Evolutionary conservation across 345 rosid species (phyloP), one percentile per base, ranked within the genome.

Genomic region (Lagerstroemia speciosa): DNA sequence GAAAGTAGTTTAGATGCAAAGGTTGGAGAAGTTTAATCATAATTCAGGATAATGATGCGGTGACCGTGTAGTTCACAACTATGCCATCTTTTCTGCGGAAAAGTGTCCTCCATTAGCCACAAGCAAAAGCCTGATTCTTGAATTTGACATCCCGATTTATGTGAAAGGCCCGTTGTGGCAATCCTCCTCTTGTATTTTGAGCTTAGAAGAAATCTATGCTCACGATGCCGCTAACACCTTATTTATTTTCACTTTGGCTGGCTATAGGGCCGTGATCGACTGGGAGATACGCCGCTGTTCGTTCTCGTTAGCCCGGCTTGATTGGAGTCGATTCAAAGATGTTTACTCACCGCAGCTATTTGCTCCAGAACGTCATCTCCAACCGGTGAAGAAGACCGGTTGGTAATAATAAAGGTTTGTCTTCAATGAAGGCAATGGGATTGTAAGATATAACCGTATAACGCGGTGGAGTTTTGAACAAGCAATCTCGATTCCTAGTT

Each of bases 271-370:
- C 85, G 87, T 72, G 90, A 91, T 20, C 84, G 84, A 43, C 73
- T 94, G 69, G 96, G 92, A 66, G 89, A 83, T 69, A 86, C 79
- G 8, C 92, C 98, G 5, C 76, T 89, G 17, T 94, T 88, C 71
- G 95, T 94, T 72, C 97, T 91, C 27, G 79, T 91, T 53, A 83
- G 79, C 72, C 78, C 85, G 26, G 65, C 79, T 36, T 83, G 79
- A 80, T 64, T 19, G 53, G n/a, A 60, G 40, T 65, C 40, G 8
- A 27, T 58, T 5, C 32, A 9, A 33, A 30, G 65, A 31, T 62
- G 20, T 6, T 20, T 2, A 16, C 19, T 58, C 12, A 7, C 63
- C 17, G 14, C 34, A 12, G 63, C 34, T 27, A 34, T 29, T 27
- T 65, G 67, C 67, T n/a, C 46, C 38, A 37, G 41, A 19, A n/a